Evolutionary conservation across 495 filamentous ascomycete genomes (phyloP).

Genomic region (Penicillium egyptiacum): DNA sequence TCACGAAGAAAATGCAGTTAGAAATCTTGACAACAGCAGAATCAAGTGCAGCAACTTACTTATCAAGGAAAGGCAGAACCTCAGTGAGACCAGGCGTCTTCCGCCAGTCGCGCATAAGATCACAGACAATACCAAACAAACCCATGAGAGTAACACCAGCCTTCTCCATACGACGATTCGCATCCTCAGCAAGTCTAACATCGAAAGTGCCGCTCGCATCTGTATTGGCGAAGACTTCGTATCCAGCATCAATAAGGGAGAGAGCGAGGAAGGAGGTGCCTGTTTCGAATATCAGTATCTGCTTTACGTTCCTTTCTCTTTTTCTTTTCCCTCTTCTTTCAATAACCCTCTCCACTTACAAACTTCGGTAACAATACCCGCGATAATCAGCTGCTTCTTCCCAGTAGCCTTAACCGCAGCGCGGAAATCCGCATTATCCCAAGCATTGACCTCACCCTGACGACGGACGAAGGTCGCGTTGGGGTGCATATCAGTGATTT

Average conservation of each 20-base stretch:
- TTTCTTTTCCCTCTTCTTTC: neutral
- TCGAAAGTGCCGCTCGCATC: constrained; percentile 69
- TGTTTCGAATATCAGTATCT: constrained; percentile 11
- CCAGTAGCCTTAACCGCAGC: constrained; percentile 62
- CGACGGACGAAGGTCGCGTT: constrained; percentile 64
- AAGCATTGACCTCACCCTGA: constrained; percentile 76
- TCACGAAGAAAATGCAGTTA: neutral
- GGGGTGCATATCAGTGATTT: constrained; percentile 68
- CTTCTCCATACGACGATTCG: constrained; percentile 64
- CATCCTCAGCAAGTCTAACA: constrained; percentile 53
- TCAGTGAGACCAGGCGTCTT: constrained; percentile 61
- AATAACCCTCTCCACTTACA: constrained; percentile 44
- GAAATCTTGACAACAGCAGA: neutral
- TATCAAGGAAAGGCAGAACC: constrained; percentile 65
- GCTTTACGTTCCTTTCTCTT: neutral
- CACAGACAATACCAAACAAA: constrained; percentile 65
- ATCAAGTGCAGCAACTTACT: constrained; percentile 33
- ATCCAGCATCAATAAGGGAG: constrained; percentile 68
- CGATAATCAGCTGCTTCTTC: constrained; percentile 70
- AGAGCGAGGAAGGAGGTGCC: constrained; percentile 71
- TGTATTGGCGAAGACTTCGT: constrained; percentile 74
- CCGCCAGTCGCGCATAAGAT: constrained; percentile 80
- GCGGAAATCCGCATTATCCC: constrained; percentile 74
- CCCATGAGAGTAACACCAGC: constrained; percentile 67
- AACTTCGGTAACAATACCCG: constrained; percentile 75